Conservation (phyloP, 768 basidiomycete species). For the Podaxis rugospora region DNA sequence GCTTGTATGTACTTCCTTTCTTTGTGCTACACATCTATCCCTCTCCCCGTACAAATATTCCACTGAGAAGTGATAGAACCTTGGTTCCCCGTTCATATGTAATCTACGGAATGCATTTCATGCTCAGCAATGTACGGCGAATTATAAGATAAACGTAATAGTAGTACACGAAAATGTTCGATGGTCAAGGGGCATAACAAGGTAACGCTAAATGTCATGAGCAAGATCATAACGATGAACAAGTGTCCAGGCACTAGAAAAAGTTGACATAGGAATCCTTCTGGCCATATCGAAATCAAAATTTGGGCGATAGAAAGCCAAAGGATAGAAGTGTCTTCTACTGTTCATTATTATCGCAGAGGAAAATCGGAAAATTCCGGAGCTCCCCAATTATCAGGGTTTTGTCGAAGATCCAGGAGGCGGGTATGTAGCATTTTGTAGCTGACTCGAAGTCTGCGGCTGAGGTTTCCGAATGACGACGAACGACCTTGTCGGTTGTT, state of each 20-base stretch:
- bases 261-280: neutral
- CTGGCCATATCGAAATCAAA: neutral
- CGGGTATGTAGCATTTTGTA: neutral
- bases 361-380: neutral
- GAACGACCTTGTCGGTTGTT: slow-evolving; percentile 50
- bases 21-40: neutral
- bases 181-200: neutral
- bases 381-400: neutral
- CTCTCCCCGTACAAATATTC: too few species aligned
- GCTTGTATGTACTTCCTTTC: neutral
- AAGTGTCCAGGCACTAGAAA: neutral
- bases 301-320: neutral
- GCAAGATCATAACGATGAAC: neutral
- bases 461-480: slow-evolving; percentile 63
- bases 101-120: slow-evolving; percentile 8
- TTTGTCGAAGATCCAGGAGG: neutral
- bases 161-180: neutral
- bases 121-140: neutral
- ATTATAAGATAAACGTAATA: slow-evolving; percentile 8
- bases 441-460: slow-evolving; percentile 20
- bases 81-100: neutral
- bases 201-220: neutral
- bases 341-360: neutral
- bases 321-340: neutral
- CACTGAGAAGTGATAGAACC: neutral